Conservation (phyloP, 1,139 yeast species). For the Waltiozyma sp. region DNA sequence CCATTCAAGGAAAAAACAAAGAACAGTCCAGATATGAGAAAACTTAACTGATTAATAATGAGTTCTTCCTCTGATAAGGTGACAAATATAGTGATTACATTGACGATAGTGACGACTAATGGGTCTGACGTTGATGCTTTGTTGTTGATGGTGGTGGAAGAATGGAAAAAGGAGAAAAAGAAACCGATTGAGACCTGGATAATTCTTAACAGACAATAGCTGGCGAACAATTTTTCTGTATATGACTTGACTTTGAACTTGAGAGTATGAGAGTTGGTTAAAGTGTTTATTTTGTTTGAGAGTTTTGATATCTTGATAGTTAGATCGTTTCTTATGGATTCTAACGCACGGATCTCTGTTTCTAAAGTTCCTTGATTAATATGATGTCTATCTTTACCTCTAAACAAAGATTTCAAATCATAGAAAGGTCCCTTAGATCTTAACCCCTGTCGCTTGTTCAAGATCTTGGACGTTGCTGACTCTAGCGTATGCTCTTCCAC, state of each 20-base stretch:
- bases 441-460: slow-evolving; percentile 10
- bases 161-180: slow-evolving; percentile 2
- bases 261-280: not conserved
- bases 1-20: slow-evolving; percentile 19
- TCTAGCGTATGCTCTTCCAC: slow-evolving; percentile 3
- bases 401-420: slow-evolving; percentile 7
- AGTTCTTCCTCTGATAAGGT: slow-evolving; percentile 14
- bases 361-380: slow-evolving; percentile 2
- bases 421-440: slow-evolving; percentile 14
- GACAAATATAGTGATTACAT: slow-evolving; percentile 11
- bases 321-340: slow-evolving; percentile 15
- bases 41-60: slow-evolving; percentile 14
- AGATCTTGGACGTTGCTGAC: not conserved
- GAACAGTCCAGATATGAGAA: slow-evolving; percentile 14
- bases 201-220: slow-evolving; percentile 17
- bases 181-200: slow-evolving; percentile 9
- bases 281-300: not conserved
- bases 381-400: slow-evolving; percentile 2
- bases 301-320: slow-evolving; percentile 7
- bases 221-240: slow-evolving; percentile 6
- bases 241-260: not conserved
- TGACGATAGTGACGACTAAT: slow-evolving; percentile 14
- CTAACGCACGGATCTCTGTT: slow-evolving; percentile 12
- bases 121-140: slow-evolving; percentile 15
- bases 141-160: slow-evolving; percentile 1